phyloP scores from a whole-genome alignment of 169 alveolate species.

The Neospora caninum region DNA sequence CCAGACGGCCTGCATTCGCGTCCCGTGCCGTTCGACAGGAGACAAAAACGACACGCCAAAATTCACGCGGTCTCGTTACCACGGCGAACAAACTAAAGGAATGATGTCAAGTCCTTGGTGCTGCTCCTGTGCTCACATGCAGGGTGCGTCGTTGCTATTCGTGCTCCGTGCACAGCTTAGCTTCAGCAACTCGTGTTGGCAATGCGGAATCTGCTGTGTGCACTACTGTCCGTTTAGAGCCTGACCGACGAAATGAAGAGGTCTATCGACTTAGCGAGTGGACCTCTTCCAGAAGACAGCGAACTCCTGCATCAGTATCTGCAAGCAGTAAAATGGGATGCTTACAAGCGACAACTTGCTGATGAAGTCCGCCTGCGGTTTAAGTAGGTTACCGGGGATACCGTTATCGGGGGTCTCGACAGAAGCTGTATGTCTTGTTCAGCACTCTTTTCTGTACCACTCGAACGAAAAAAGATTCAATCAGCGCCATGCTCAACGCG shows the following conservation, averaged over 20 bases:
- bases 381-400: not conserved
- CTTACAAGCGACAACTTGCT: not conserved
- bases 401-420: not conserved
- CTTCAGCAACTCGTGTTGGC: no score
- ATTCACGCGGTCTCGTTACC: no score
- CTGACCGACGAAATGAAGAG: conserved; percentile 29
- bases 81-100: no score
- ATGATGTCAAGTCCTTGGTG: no score
- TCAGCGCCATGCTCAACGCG: not conserved
- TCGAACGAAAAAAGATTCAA: not conserved
- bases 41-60: no score
- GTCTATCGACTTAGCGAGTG: conserved; percentile 35
- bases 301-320: conserved; percentile 26
- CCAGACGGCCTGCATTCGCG: no score
- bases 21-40: no score
- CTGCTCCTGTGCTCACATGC: not conserved
- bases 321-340: conserved; percentile 40
- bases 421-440: not conserved
- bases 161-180: not conserved
- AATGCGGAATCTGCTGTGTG: no score
- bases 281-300: conserved; percentile 33
- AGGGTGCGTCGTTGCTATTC: not conserved
- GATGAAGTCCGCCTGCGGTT: conserved; percentile 34
- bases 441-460: not conserved
- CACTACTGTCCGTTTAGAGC: not conserved